These are phyloP conservation scores for Backusella mclennaniae DNA, from an alignment of 192 early-diverging fungal genomes.

Conservation along the genomic window DNA sequence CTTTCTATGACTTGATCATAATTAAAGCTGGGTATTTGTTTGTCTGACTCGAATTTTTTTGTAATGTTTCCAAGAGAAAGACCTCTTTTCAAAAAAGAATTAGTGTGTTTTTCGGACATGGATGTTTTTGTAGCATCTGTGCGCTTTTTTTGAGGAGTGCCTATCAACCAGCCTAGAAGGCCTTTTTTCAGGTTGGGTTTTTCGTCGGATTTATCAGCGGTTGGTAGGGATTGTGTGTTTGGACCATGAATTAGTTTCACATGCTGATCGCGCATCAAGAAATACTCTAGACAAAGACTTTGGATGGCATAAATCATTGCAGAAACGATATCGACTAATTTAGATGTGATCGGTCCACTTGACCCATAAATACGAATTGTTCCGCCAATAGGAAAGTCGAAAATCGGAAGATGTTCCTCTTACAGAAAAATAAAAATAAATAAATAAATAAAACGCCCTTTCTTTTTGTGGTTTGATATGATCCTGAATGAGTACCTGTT, in stretches of 20 bases:
- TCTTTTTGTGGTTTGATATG: not conserved
- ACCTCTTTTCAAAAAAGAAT: not conserved
- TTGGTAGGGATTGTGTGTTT: not conserved
- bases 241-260: constrained; percentile 30
- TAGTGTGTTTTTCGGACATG: not conserved
- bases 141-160: not conserved
- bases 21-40: not conserved
- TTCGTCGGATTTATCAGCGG: not conserved
- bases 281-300: constrained; percentile 74
- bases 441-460: not conserved
- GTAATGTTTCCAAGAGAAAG: constrained; percentile 3
- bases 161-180: not conserved
- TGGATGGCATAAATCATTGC: constrained; percentile 73
- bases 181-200: not conserved
- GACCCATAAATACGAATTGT: constrained; percentile 20
- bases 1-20: not conserved
- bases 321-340: constrained; percentile 56
- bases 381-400: constrained; percentile 16
- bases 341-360: not conserved
- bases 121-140: not conserved
- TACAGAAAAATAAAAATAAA: not conserved
- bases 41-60: not conserved
- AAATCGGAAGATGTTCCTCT: not conserved
- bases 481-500: not conserved
- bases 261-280: constrained; percentile 70